Conservation (phyloP, 169 alveolate species). For the Plasmodium adleri region DNA sequence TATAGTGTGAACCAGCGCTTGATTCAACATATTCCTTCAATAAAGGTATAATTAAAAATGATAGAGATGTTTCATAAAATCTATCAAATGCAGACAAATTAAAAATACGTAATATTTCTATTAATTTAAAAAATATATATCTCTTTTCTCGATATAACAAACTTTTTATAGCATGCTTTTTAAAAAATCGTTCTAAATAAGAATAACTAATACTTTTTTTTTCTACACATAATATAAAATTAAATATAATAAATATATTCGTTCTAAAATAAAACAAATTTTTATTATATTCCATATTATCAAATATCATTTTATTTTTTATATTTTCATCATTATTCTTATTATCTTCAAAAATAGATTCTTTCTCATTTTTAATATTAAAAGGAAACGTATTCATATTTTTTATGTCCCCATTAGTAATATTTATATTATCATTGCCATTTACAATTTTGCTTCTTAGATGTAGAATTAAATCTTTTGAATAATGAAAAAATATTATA, state of each 20-base stretch:
- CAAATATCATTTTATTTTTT: background rate
- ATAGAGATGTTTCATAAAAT: conserved; percentile 27
- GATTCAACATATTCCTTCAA: conserved; percentile 17
- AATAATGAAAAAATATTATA: conserved; percentile 34
- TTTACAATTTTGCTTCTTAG: background rate
- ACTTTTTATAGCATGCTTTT: conserved; percentile 17
- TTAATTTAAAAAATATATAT: conserved; percentile 41
- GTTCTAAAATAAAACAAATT: conserved; percentile 55
- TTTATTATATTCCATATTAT: conserved; percentile 16
- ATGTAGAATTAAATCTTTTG: conserved; percentile 17
- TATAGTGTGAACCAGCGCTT: background rate
- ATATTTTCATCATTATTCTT: background rate
- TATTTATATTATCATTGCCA: too few relatives aligned
- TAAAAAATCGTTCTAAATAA: conserved; percentile 30
- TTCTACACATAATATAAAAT: conserved; percentile 18
- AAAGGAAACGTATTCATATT: too few relatives aligned
- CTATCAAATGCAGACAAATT: background rate
- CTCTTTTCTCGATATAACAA: conserved; percentile 48
- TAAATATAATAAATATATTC: conserved; percentile 41
- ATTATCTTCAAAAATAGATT: background rate
- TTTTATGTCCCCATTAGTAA: too few relatives aligned
- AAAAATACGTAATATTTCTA: conserved; percentile 15
- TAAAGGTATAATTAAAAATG: conserved; percentile 34
- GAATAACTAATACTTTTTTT: conserved; percentile 5
- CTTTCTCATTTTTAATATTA: background rate